Conservation (phyloP, 139 green algal species). For the Asterochloris erici region DNA sequence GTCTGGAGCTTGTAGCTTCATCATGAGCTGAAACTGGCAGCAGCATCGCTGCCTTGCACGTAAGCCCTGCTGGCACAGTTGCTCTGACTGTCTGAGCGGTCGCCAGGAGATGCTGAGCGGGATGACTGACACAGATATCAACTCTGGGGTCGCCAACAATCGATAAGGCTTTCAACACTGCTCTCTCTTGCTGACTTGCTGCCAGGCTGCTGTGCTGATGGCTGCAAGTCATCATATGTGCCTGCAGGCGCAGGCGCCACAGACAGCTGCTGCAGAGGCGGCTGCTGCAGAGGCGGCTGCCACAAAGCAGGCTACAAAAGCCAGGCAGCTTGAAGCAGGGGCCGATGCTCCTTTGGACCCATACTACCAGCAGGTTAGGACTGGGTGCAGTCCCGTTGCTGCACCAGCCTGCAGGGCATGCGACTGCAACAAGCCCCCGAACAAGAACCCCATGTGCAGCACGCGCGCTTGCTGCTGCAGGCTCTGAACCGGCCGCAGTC, state of each 20-base stretch:
- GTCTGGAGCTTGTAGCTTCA: not conserved
- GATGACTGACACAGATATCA: not conserved
- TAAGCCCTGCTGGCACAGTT: not conserved
- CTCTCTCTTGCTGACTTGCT: not conserved
- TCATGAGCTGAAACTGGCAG: not conserved
- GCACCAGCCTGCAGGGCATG: not conserved
- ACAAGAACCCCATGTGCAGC: not conserved
- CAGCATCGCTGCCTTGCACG: not conserved
- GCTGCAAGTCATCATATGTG: not conserved
- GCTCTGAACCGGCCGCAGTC: not conserved
- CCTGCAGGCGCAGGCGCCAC: not conserved
- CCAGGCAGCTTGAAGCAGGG: not conserved
- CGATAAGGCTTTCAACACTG: not conserved
- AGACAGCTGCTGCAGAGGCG: not conserved
- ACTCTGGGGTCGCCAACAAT: not conserved
- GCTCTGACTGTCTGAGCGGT: not conserved
- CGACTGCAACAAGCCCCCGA: too few species aligned
- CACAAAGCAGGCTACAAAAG: not conserved
- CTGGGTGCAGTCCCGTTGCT: not conserved
- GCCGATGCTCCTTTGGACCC: not conserved
- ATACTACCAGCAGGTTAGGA: slow-evolving; percentile 3
- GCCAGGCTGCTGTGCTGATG: not conserved
- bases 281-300: not conserved
- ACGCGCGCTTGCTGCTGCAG: not conserved
- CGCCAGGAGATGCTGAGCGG: not conserved